Base-by-base conservation (phyloP, 768 basidiomycete genomes). In the Lentinula aciculospora region DNA sequence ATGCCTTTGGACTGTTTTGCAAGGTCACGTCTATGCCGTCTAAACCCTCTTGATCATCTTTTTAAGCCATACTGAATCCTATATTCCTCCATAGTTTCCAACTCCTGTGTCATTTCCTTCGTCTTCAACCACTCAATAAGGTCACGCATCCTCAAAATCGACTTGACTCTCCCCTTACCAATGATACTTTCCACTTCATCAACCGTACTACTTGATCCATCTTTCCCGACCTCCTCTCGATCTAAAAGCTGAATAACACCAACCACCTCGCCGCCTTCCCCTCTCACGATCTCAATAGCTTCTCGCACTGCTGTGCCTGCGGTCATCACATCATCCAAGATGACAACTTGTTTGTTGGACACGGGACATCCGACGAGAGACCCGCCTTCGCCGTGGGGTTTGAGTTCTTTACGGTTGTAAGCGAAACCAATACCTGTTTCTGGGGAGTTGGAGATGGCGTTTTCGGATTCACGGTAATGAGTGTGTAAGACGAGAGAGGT, bases 321-420 rank as follows among this genome's bases (percentile, higher is more conserved):
- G 2, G 97, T 98, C 79, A 98, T 92, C 53, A 99, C 97, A 63
- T 99, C 96, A 76, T 99, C 96, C 32, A 98, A 77, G 45, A 98
- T 82, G 51, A 98, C 82, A 2, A 98, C 91, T 50, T 80, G 77
- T 68, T 89, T 86, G 23, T 89, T 92, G 54, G 80, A 74, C n/a
- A 97, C 80, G 3, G 88, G 74, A 2, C 88, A 86, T 21, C 96
- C 97, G 60, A 99, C 94, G 67, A 96, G 81, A 50, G 80, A 78
- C 0, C 96, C 96, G 3, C 97, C 96, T 70, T 99, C 96, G 3
- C 96, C 96, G 65, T 99, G 96, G 61, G 91, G 89, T 69, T 99
- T 99, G 23, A 77, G 85, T 71, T 99, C 96, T 72, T 99, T 99
- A 47, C 96, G 83, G 67, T 98, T 94, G 64, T 94, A 97, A 21